Base-by-base conservation (phyloP, 768 basidiomycete genomes). In the Neoboletus subvelutipes region DNA sequence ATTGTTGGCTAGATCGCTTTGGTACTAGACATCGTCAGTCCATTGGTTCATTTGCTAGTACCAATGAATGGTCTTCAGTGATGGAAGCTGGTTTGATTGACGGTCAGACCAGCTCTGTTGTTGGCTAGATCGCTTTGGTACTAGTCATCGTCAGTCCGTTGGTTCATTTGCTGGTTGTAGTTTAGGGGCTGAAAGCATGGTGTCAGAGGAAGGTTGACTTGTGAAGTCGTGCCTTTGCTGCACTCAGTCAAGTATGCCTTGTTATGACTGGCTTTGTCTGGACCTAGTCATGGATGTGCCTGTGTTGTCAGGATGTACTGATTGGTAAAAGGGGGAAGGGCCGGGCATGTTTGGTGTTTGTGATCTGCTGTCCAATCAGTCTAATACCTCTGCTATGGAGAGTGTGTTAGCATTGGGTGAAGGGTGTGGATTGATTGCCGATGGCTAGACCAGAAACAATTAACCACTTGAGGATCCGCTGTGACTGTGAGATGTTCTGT, bases 401-500 rank as follows among this genome's bases (percentile, higher is more conserved):
- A 11, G 13, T 28, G 39, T 41, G 45, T 54, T 41, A 33, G 53
- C 45, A 24, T 18, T 17, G 53, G 2, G 15, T 1, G 45, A 40
- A 47, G 53, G 53, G 45, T 49, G 54, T 42, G 54, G 54, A 49
- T 49, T 55, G n/a, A 55, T 55, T 50, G 54, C 55, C 2, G 33
- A 51, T 55, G 55, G 55, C 47, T 17, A 55, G 54, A 43, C 54
- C 54, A 18, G 54, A 50, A 1, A 28, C 49, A 34, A 17, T 51
- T 26, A 55, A 42, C 18, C 54, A 55, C 48, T 55, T 48, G 84
- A 17, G 42, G 42, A 43, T 43, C 42, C 24, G 24, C 42, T 24
- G 24, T 43, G 42, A 26, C 42, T 43, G 42, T 43, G 24, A 26
- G 24, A 20, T 9, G 24, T 43, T 43, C 24, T 15, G 24, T 43